Percentiles rank a stretch among this genome's conserved stretches.
Conservation (phyloP, 306 rosid species). For the Hippophae tibetana region DNA sequence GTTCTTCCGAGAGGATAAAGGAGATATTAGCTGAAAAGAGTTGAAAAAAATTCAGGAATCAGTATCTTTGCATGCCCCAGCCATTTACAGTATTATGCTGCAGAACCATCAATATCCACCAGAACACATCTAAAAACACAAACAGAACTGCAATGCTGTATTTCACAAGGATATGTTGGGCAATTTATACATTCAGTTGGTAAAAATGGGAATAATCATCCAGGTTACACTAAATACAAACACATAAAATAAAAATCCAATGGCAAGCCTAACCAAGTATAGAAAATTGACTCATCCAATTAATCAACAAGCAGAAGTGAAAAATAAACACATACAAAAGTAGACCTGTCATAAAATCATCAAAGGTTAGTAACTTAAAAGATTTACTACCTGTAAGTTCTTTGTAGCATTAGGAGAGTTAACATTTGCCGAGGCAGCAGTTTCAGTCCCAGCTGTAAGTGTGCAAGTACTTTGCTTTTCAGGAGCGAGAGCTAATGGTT, state of each 20-base stretch:
- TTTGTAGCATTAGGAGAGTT: slow-evolving; percentile 45
- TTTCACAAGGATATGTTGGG: neutral
- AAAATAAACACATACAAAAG: neutral
- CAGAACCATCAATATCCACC: neutral
- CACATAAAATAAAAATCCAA: slow-evolving; percentile 1
- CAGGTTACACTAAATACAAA: neutral
- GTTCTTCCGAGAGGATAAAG: slow-evolving; percentile 44
- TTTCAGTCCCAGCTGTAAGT: slow-evolving; percentile 32
- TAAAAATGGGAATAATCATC: neutral
- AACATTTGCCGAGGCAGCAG: slow-evolving; percentile 31
- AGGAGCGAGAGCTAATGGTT: slow-evolving; percentile 38
- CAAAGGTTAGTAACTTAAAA: neutral
- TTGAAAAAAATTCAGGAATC: neutral
- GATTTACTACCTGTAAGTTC: slow-evolving; percentile 34
- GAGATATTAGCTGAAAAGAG: slow-evolving; percentile 55
- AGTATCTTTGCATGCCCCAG: neutral
- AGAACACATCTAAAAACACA: neutral
- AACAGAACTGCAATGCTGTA: neutral
- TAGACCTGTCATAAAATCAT: slow-evolving; percentile 10
- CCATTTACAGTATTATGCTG: slow-evolving; percentile 8
- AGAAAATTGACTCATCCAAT: neutral
- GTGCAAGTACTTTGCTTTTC: slow-evolving; percentile 35
- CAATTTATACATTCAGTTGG: neutral
- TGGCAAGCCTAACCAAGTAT: neutral
- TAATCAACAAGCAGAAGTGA: neutral